Conservation (phyloP, 352 stramenopile species). For the Globisporangium spiculum region DNA sequence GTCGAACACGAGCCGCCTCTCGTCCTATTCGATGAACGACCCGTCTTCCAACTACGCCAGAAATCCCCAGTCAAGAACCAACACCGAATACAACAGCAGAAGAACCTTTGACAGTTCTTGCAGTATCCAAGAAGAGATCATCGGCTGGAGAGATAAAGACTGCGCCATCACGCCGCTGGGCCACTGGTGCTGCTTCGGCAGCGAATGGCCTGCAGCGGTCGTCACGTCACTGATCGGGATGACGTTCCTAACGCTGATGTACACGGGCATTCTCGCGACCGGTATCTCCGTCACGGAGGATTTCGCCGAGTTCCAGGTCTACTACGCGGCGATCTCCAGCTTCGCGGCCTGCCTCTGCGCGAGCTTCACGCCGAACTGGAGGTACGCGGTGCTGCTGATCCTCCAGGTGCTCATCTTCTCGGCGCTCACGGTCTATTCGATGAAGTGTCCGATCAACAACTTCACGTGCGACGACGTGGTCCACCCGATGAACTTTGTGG, state of each 20-base stretch:
- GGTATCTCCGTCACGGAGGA: constrained; percentile 20
- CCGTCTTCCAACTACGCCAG: neutral
- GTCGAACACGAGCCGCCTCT: constrained; percentile 7
- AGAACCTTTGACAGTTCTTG: neutral
- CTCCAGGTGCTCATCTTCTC: constrained; percentile 66
- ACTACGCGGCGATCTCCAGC: constrained; percentile 42
- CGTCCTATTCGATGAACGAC: neutral
- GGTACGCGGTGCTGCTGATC: constrained; percentile 59
- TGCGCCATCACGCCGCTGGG: constrained; percentile 7
- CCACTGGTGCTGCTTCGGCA: constrained; percentile 4
- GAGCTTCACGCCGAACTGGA: constrained; percentile 58
- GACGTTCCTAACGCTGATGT: constrained; percentile 3
- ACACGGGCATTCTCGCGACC: neutral
- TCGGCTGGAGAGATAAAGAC: neutral
- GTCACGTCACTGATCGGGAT: constrained; percentile 1
- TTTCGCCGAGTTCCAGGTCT: constrained; percentile 45
- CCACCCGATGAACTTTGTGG: constrained; percentile 46
- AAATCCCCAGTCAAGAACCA: neutral
- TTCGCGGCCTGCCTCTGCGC: constrained; percentile 17
- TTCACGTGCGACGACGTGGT: constrained; percentile 55
- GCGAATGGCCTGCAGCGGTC: constrained; percentile 3
- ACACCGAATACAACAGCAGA: neutral
- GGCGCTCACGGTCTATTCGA: constrained; percentile 63
- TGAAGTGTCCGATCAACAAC: constrained; percentile 70
- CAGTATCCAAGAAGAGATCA: constrained; percentile 7